Evolutionary conservation across 768 basidiomycete genomes (phyloP), one percentile per base, ranked within the genome.

Genomic region (Lactarius pseudohatsudake): DNA sequence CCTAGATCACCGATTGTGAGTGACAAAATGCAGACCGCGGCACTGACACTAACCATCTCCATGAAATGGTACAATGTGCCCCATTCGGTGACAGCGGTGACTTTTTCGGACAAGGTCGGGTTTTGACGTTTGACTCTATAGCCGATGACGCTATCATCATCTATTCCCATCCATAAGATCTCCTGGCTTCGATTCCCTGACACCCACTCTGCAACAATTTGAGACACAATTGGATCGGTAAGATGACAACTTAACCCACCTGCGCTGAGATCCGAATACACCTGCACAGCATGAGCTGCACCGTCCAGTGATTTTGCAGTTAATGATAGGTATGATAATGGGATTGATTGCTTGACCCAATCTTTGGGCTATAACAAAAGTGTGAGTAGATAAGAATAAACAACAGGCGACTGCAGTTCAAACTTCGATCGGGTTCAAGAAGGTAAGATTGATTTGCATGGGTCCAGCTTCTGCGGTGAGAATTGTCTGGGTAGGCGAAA

Each of bases 261-360:
- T 67, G 72, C 77, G 61, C 75, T 79, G 50, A 80, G 76, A 64
- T 81, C 80, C 0, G 78, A 74, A 64, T 80, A 81, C 4, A 81
- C 71, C 62, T 80, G 76, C 9, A 79, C 74, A n/a, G 40, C 10
- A 64, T 81, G 80, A 20, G 72, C 30, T 20, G 65, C 65, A 13
- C 75, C 76, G 59, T 81, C 79, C 18, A 70, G 67, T 0, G 79
- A 71, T 4, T 30, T 58, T 6, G 74, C 77, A 10, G 72, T 69
- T 10, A 81, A 62, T 9, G 74, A 68, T 15, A 80, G 54, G 61
- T 80, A 81, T 15, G 78, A 75, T 68, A 80, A 79, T 9, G 80
- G 79, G 3, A 80, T 59, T 1, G 79, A 79, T 61, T 79, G 78
- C 26, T 71, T 72, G 56, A 78, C 75, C 62, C 76, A 74, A 68